A percentile compares a stretch with the other conserved stretches of the same genome.
These are phyloP conservation scores for Candida sonorensis DNA, from an alignment of 805 yeast species.

Conservation along the genomic window DNA sequence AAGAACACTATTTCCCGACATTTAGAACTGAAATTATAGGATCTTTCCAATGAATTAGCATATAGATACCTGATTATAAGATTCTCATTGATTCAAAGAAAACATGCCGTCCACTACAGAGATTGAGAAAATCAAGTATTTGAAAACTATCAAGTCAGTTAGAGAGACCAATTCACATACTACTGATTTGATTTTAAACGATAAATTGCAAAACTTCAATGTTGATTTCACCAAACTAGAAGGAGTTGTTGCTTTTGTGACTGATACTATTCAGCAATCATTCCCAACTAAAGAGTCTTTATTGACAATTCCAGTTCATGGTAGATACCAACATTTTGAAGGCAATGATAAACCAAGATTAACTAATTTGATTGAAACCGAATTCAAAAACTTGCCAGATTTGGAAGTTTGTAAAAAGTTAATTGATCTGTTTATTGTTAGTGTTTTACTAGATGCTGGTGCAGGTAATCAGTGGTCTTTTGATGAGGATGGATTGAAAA, in stretches of 20 bases:
- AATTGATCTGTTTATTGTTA: conserved; percentile 51
- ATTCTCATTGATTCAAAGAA: no score
- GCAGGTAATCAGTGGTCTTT: conserved; percentile 57
- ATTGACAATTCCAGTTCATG: conserved; percentile 53
- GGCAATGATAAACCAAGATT: conserved; percentile 42
- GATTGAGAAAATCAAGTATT: conserved; percentile 22
- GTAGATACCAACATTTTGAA: conserved; percentile 62
- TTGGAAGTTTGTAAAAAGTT: conserved; percentile 46
- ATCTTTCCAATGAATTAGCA: background rate
- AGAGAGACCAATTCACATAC: conserved; percentile 45
- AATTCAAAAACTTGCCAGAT: conserved; percentile 27
- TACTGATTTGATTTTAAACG: conserved; percentile 30
- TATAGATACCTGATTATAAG: background rate
- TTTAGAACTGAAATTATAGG: no score
- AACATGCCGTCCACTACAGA: conserved; percentile 6
- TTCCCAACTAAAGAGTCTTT: conserved; percentile 36
- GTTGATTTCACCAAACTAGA: conserved; percentile 38
- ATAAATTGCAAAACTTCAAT: conserved; percentile 36
- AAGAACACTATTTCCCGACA: no score
- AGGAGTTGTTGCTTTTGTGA: conserved; percentile 38
- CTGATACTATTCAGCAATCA: conserved; percentile 36
- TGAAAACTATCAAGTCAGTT: conserved; percentile 48
- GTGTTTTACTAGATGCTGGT: conserved; percentile 62
- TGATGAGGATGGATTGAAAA: conserved; percentile 30
- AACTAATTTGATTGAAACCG: conserved; percentile 30